phyloP scores from a whole-genome alignment of 2,329 filamentous ascomycete species.

The Fusarium oxysporum region DNA sequence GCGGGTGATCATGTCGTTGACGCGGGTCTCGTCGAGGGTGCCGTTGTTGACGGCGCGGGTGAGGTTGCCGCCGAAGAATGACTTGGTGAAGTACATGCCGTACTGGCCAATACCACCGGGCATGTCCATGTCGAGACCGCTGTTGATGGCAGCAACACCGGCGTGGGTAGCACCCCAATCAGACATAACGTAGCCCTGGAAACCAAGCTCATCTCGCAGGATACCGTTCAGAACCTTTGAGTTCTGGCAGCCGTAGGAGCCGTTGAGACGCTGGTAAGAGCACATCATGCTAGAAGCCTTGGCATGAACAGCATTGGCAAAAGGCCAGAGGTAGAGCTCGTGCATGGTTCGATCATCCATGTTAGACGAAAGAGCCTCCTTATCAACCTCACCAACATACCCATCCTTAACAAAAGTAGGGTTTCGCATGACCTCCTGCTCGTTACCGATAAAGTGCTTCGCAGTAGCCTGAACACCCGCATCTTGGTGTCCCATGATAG shows the following conservation, averaged over 20 bases:
- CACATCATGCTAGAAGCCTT: slow-evolving; percentile 65
- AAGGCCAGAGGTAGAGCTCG: slow-evolving; percentile 58
- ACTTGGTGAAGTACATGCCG: slow-evolving; percentile 47
- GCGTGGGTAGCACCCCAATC: slow-evolving; percentile 84
- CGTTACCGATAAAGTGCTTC: slow-evolving; percentile 55
- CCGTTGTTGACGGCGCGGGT: slow-evolving; percentile 62
- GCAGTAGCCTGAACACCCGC: slow-evolving; percentile 54
- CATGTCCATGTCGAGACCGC: slow-evolving; percentile 75
- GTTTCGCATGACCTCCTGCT: slow-evolving; percentile 51
- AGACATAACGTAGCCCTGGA: slow-evolving; percentile 82
- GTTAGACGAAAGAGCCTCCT: slow-evolving; percentile 55
- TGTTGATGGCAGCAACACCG: slow-evolving; percentile 73
- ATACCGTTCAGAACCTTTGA: slow-evolving; percentile 79
- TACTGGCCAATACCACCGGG: slow-evolving; percentile 56
- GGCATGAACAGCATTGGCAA: slow-evolving; percentile 50
- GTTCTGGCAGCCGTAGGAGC: slow-evolving; percentile 85
- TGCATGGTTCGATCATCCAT: slow-evolving; percentile 71
- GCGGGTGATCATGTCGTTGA: slow-evolving; percentile 62
- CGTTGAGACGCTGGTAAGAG: slow-evolving; percentile 83
- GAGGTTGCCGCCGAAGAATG: slow-evolving; percentile 60
- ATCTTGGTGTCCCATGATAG: slow-evolving; percentile 50
- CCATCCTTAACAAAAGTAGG: slow-evolving; percentile 43
- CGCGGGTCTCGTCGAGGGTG: slow-evolving; percentile 53
- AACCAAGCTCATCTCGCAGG: slow-evolving; percentile 82
- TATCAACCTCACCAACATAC: slow-evolving; percentile 38